These are phyloP conservation scores for Paramecium caudatum DNA, from an alignment of 73 alveolate species.

Conservation along the genomic window DNA sequence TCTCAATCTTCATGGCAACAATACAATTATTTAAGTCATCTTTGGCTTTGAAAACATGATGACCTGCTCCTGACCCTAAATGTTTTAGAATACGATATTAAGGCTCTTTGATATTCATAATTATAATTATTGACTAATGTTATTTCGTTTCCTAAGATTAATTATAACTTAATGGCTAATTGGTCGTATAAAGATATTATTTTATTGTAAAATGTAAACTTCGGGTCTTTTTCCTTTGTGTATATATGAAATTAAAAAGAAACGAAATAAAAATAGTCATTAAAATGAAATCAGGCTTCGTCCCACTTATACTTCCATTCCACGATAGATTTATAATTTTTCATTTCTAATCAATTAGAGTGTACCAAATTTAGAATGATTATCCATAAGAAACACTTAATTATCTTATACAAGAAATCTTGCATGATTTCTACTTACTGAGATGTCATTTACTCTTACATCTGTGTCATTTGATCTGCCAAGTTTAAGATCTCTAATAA, in stretches of 20 bases:
- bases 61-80: constrained; percentile 11
- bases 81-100: too few relatives aligned
- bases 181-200: too few relatives aligned
- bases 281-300: constrained; percentile 50
- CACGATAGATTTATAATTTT: constrained; percentile 25
- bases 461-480: constrained; percentile 76
- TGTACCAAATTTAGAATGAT: constrained; percentile 75
- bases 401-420: constrained; percentile 11
- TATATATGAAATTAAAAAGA: too few relatives aligned
- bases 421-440: constrained; percentile 72
- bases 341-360: constrained; percentile 52
- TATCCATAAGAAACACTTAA: constrained; percentile 45
- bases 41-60: background rate
- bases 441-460: constrained; percentile 71
- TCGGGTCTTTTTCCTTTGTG: too few relatives aligned
- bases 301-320: constrained; percentile 43
- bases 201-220: too few relatives aligned
- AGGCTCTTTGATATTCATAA: too few relatives aligned
- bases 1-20: constrained; percentile 20
- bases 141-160: too few relatives aligned
- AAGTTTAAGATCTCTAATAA: constrained; percentile 40
- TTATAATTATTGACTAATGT: too few relatives aligned
- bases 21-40: background rate
- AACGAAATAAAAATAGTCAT: background rate
- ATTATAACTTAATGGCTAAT: too few relatives aligned